A percentile compares a stretch with the other conserved stretches of the same genome.
These are phyloP conservation scores for Pythium inflatum DNA, from an alignment of 352 stramenopile species.

Conservation along the genomic window DNA sequence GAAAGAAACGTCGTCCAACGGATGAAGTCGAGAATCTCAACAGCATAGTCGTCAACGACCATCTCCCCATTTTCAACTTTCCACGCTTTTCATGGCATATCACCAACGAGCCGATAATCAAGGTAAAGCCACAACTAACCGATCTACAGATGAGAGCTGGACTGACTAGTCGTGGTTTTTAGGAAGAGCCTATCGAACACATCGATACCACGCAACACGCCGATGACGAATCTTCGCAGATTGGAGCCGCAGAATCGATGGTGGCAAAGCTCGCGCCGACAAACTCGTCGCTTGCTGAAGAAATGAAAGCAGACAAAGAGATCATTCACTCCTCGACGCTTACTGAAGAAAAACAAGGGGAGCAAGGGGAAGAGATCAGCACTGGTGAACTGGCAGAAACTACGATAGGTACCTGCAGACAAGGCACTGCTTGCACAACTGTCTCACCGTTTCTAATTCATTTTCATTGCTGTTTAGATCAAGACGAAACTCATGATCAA, in stretches of 20 bases:
- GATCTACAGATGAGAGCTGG: too few relatives aligned
- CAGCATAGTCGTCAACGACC: conserved; percentile 29
- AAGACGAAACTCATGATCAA: neutral
- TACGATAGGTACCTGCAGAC: too few relatives aligned
- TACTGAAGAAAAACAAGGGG: conserved; percentile 1
- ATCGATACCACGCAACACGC: too few relatives aligned
- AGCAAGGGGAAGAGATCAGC: neutral
- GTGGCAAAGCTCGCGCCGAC: too few relatives aligned
- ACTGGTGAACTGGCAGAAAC: neutral
- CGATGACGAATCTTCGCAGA: too few relatives aligned
- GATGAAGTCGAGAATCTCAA: conserved; percentile 43
- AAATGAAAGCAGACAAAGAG: neutral
- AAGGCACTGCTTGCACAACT: too few relatives aligned
- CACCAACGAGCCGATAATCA: conserved; percentile 38
- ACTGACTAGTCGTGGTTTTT: too few relatives aligned
- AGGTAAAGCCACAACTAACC: too few relatives aligned
- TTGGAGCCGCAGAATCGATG: too few relatives aligned
- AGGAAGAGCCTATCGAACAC: conserved; percentile 16
- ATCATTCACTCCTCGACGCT: neutral
- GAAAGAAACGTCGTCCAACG: conserved; percentile 32
- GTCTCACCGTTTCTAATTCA: too few relatives aligned
- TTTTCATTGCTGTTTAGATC: too few relatives aligned
- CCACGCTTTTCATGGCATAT: conserved; percentile 43
- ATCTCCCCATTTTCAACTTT: conserved; percentile 50
- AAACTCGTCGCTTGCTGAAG: neutral